These are phyloP conservation scores for Edaphochlamys debaryana DNA, from an alignment of 139 green algal genomes.

Conservation along the genomic window DNA sequence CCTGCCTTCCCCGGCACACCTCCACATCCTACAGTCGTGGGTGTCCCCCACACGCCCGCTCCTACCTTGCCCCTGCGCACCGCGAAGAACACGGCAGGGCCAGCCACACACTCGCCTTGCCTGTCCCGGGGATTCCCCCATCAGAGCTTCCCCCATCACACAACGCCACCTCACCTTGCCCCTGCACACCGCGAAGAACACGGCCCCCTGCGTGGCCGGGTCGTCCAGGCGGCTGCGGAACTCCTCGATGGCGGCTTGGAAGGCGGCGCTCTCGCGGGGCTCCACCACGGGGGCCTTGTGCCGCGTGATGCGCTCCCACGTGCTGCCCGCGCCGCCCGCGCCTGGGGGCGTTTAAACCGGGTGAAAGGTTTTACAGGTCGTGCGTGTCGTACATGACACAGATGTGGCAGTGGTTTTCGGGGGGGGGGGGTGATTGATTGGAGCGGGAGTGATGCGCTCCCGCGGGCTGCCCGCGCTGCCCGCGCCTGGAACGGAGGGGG, in stretches of 20 bases:
- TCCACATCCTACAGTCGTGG: too few relatives aligned
- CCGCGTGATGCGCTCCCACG: slow-evolving; percentile 89
- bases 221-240: slow-evolving; percentile 83
- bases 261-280: slow-evolving; percentile 71
- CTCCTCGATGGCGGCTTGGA: slow-evolving; percentile 69
- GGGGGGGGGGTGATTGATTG: background rate
- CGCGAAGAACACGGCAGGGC: slow-evolving; percentile 93
- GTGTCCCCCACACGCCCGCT: too few relatives aligned
- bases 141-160: too few relatives aligned
- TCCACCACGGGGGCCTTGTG: slow-evolving; percentile 91
- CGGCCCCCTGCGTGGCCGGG: slow-evolving; percentile 69
- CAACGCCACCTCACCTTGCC: slow-evolving; percentile 80
- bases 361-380: background rate
- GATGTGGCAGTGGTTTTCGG: too few relatives aligned
- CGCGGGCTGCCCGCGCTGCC: slow-evolving; percentile 74
- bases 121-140: too few relatives aligned
- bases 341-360: background rate
- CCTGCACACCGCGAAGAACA: slow-evolving; percentile 94
- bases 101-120: too few relatives aligned
- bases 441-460: slow-evolving; percentile 79
- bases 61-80: slow-evolving; percentile 89
- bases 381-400: too few relatives aligned
- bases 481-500: background rate
- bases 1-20: too few relatives aligned
- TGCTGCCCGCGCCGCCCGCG: slow-evolving; percentile 56